Evolutionary conservation across 2,329 filamentous ascomycete genomes (phyloP).

Genomic region (Penicillium capsulatum): DNA sequence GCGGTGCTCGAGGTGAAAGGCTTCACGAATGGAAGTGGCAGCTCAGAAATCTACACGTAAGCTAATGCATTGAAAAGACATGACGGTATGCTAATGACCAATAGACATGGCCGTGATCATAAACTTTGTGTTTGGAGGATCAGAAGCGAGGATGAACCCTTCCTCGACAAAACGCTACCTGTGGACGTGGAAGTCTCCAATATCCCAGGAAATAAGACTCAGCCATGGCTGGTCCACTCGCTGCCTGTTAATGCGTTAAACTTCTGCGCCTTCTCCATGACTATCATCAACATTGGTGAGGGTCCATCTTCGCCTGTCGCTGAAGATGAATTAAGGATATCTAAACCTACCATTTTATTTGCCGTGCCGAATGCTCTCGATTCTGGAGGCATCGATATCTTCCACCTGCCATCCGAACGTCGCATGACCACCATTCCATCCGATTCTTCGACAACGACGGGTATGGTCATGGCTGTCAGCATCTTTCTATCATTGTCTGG

Average conservation of each 20-base stretch:
- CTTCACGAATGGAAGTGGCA: constrained; percentile 47
- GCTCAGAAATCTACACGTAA: constrained; percentile 77
- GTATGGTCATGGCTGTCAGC: constrained; percentile 82
- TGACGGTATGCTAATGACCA: constrained; percentile 11
- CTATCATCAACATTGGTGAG: constrained; percentile 27
- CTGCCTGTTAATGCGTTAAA: constrained; percentile 90
- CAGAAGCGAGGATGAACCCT: constrained; percentile 53
- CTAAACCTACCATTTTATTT: constrained; percentile 52
- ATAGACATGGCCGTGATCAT: constrained; percentile 85
- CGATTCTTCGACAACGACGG: constrained; percentile 44
- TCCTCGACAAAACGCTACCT: constrained; percentile 64
- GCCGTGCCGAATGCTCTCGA: constrained; percentile 76
- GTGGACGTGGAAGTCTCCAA: constrained; percentile 55
- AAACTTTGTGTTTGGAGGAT: constrained; percentile 82
- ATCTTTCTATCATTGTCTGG: constrained; percentile 51
- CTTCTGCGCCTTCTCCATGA: constrained; percentile 64
- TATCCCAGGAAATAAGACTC: constrained; percentile 43
- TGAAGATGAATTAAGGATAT: constrained; percentile 5
- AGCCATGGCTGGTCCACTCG: constrained; percentile 79
- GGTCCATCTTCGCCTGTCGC: constrained; percentile 4
- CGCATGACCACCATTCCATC: constrained; percentile 60
- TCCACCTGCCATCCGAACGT: constrained; percentile 69
- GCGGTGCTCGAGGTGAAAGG: constrained; percentile 69
- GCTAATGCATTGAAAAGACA: constrained; percentile 32
- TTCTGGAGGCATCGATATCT: constrained; percentile 78